A percentile compares a stretch with the other conserved stretches of the same genome.
Conservation (phyloP, 2,329 filamentous ascomycete genomes). For the Penicillium sp. region DNA sequence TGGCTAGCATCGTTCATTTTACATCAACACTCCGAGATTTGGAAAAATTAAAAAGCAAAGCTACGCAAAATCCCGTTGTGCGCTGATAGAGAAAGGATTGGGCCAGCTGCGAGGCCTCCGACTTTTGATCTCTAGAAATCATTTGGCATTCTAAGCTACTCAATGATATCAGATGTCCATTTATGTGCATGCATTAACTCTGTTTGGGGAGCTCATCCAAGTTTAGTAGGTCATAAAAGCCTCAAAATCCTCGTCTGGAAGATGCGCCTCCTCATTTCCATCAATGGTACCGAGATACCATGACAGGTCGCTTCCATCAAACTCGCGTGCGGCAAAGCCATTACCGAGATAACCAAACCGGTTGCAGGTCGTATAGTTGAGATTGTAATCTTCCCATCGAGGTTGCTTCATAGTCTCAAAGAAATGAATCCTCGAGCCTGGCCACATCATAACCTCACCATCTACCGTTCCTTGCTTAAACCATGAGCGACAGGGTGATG, state of each 20-base stretch:
- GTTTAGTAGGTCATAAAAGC: constrained; percentile 7
- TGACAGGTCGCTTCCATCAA: constrained; percentile 15
- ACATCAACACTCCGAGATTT: too few species aligned
- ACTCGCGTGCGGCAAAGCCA: constrained; percentile 20
- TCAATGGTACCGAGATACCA: constrained; percentile 12
- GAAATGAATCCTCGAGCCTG: constrained; percentile 25
- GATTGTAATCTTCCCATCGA: constrained; percentile 28
- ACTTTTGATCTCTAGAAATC: too few species aligned
- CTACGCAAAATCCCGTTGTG: too few species aligned
- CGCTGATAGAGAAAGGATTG: too few species aligned
- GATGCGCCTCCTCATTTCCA: constrained; percentile 6
- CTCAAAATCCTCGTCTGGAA: constrained; percentile 13
- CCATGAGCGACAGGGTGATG: constrained; percentile 18
- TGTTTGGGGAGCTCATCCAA: not conserved
- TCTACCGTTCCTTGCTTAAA: constrained; percentile 17
- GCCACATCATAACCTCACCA: constrained; percentile 21
- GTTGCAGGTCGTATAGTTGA: constrained; percentile 19
- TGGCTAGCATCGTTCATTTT: too few species aligned
- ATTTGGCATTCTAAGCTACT: too few species aligned
- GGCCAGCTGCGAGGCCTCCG: too few species aligned
- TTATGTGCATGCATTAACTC: not conserved
- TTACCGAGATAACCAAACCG: constrained; percentile 22
- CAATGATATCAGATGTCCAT: not conserved
- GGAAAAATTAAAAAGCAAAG: too few species aligned
- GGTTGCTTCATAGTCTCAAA: constrained; percentile 24